Evolutionary conservation across 192 early-diverging fungal species (phyloP), one percentile per base, ranked within the genome.

Genomic region (Coemansia brasiliensis): DNA sequence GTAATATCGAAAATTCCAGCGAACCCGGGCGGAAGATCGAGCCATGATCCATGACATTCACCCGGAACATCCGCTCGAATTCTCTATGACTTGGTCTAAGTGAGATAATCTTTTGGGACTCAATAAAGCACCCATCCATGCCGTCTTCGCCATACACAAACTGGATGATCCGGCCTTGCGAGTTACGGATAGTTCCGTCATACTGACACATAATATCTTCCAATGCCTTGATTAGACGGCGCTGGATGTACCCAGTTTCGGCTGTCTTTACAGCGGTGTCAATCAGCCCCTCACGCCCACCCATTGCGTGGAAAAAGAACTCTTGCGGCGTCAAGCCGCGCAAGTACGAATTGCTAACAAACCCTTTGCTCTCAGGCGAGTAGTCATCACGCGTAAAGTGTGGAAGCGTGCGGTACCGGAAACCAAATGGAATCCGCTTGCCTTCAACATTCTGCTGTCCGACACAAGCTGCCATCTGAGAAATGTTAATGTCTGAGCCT

Each of bases 261-360:
- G 96, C 95, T 15, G 95, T 94, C 81, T 99, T 98, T 57, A 98
- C 95, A 65, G 96, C 96, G 21, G 96, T 98, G 80, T 98, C 96
- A 67, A 96, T 98, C 74, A 98, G 79, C 81, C 96, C 96, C 86
- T 99, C 96, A 83, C 96, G 93, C 65, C 96, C 96, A 83, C 94
- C 95, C 95, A 98, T 98, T 17, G 95, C 94, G 74, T 99, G 96
- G 87, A 99, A 99, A 69, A 92, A 99, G 81, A 97, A 99, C 83
- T 99, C 96, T 64, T 93, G 91, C 16, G 96, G 96, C 16, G 92
- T 95, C 69, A 99, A 68, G 12, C 96, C 96, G 55, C 91, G 85
- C 72, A 72, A 27, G 54, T 81, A 79, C 61, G 83, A 73, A 58
- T 82, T 81, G 46, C 80, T 72, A 63, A 84, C 78, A 74, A 76